Percentiles rank a stretch among this genome's conserved stretches.
Conservation (phyloP, 2,329 filamentous ascomycete species). For the Verticillium nubilum region DNA sequence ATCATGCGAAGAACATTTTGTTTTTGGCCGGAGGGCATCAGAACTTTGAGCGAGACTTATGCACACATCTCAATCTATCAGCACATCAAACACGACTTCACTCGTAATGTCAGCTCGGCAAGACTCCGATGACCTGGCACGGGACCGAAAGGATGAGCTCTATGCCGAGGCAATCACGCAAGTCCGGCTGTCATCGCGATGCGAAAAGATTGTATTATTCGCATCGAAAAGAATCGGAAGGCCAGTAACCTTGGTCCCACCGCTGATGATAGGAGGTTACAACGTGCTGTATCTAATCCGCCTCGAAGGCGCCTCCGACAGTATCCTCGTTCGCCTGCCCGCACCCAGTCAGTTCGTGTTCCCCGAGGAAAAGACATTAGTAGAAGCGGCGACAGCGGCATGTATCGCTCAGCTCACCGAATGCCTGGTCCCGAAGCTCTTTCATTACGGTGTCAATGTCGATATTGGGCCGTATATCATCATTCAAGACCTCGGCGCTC, state of each 20-base stretch:
- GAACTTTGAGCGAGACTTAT: no score
- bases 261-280: constrained; percentile 19
- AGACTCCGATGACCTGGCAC: constrained; percentile 18
- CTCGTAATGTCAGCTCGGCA: neutral
- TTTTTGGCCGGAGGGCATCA: no score
- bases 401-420: constrained; percentile 2
- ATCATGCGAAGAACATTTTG: no score
- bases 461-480: constrained; percentile 21
- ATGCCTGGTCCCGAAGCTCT: constrained; percentile 3
- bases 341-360: neutral
- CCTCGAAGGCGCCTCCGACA: constrained; percentile 8
- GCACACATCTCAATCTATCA: no score
- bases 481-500: constrained; percentile 17
- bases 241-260: neutral
- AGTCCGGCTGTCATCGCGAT: neutral
- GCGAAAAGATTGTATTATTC: neutral
- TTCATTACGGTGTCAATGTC: constrained; percentile 12
- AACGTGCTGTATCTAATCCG: constrained; percentile 20
- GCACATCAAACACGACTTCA: no score
- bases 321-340: constrained; percentile 6
- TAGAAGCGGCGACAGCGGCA: constrained; percentile 10
- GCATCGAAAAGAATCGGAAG: neutral
- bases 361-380: constrained; percentile 6
- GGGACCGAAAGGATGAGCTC: constrained; percentile 20
- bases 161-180: neutral